These are phyloP conservation scores for Alternaria sp. DNA, from an alignment of 2,329 filamentous ascomycete genomes.

Conservation along the genomic window DNA sequence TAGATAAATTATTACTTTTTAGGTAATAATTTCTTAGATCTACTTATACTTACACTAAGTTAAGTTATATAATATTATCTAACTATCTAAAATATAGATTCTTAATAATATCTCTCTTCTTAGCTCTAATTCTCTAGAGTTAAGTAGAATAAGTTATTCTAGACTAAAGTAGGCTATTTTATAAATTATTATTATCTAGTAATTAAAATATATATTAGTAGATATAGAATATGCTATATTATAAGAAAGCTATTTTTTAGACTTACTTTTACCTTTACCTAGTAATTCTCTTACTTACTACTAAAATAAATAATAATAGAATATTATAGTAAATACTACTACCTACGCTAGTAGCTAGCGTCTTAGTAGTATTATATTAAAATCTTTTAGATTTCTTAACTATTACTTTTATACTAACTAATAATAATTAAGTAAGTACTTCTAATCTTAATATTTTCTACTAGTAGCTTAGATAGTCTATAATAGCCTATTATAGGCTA, in stretches of 20 bases:
- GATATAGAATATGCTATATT: neutral
- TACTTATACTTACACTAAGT: no score
- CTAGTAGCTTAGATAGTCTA: no score
- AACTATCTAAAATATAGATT: no score
- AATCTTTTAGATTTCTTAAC: neutral
- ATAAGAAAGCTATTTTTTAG: neutral
- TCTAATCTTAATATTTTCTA: neutral
- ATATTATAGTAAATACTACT: neutral
- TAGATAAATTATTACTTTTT: no score
- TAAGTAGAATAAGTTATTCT: neutral
- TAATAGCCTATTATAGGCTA: neutral
- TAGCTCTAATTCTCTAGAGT: neutral
- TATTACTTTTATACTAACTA: neutral
- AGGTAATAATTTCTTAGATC: no score
- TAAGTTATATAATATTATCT: no score
- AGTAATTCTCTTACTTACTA: neutral
- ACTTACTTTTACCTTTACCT: neutral
- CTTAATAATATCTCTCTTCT: neutral
- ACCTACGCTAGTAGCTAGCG: neutral
- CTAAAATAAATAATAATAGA: neutral
- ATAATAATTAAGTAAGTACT: neutral
- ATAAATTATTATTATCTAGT: no score
- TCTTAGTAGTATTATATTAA: neutral
- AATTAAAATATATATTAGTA: no score
- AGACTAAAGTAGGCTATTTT: neutral